A percentile compares a stretch with the other conserved stretches of the same genome.
Conservation (phyloP, 495 filamentous ascomycete species). For the Daldinia bambusicola region DNA sequence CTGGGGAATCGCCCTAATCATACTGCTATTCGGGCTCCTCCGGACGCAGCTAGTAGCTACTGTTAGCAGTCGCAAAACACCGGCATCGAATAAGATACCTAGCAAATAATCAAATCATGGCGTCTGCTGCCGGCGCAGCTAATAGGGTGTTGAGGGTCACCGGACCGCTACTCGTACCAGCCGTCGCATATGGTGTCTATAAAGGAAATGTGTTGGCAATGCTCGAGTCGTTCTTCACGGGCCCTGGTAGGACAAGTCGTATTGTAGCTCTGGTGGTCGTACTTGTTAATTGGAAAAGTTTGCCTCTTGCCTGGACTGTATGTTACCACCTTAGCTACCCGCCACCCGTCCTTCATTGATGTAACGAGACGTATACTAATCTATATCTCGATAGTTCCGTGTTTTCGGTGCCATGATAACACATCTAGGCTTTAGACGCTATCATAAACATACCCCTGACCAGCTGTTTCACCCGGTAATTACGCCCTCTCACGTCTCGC, state of each 20-base stretch:
- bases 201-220: conserved; percentile 51
- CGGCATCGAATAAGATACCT: not conserved
- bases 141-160: conserved; percentile 50
- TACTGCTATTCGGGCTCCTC: conserved; percentile 48
- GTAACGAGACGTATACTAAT: conserved; percentile 2
- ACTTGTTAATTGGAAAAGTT: conserved; percentile 72
- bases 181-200: conserved; percentile 55
- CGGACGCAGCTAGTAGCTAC: conserved; percentile 32
- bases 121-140: conserved; percentile 49
- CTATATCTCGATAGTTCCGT: conserved; percentile 60
- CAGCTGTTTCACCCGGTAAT: conserved; percentile 74
- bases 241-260: conserved; percentile 60
- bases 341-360: not conserved
- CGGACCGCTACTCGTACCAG: conserved; percentile 49
- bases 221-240: conserved; percentile 58
- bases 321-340: conserved; percentile 34
- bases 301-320: conserved; percentile 84
- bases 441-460: conserved; percentile 54
- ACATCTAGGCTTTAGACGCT: conserved; percentile 59
- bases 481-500: conserved; percentile 64
- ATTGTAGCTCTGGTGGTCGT: conserved; percentile 63
- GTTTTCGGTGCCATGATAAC: conserved; percentile 69
- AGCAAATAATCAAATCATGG: conserved; percentile 50
- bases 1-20: conserved; percentile 53
- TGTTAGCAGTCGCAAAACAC: conserved; percentile 1